Conservation (phyloP, 768 basidiomycete genomes). For the Cystofilobasidium capitatum region DNA sequence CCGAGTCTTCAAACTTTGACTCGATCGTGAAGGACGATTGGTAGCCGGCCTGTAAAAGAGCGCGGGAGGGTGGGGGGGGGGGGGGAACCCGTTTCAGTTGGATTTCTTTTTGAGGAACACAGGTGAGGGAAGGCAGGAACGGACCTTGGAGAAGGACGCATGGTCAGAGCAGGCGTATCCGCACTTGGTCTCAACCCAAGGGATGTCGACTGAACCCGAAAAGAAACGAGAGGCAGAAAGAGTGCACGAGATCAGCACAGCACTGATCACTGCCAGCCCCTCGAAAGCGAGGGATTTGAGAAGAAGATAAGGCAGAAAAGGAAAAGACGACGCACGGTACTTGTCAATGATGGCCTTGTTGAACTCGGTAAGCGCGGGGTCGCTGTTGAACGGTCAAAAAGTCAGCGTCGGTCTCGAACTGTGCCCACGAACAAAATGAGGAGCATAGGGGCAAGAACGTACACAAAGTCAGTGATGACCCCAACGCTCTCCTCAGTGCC, state of each 20-base stretch:
- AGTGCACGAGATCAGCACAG: neutral
- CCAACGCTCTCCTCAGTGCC: constrained; percentile 62
- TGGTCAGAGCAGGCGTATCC: constrained; percentile 39
- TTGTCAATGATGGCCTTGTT: constrained; percentile 65
- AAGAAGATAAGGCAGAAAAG: neutral
- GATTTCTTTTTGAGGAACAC: constrained; percentile 25
- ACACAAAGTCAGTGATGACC: constrained; percentile 74
- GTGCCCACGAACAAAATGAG: too few species aligned
- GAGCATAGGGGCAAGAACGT: too few species aligned
- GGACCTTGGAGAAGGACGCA: constrained; percentile 29
- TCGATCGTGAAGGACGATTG: constrained; percentile 34
- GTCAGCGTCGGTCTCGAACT: too few species aligned
- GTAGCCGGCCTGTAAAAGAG: too few species aligned
- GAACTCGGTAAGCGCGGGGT: constrained; percentile 64
- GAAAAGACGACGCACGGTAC: constrained; percentile 46
- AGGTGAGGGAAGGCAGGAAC: too few species aligned
- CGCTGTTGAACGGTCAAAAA: too few species aligned
- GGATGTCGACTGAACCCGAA: constrained; percentile 51
- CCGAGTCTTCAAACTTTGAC: constrained; percentile 43
- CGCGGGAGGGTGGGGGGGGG: too few species aligned
- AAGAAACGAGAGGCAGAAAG: neutral
- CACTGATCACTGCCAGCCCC: neutral
- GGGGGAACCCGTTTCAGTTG: neutral
- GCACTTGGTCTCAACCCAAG: constrained; percentile 78
- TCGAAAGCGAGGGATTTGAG: too few species aligned